Conservation (phyloP, 140 eudicot species). For the Cichorium intybus region DNA sequence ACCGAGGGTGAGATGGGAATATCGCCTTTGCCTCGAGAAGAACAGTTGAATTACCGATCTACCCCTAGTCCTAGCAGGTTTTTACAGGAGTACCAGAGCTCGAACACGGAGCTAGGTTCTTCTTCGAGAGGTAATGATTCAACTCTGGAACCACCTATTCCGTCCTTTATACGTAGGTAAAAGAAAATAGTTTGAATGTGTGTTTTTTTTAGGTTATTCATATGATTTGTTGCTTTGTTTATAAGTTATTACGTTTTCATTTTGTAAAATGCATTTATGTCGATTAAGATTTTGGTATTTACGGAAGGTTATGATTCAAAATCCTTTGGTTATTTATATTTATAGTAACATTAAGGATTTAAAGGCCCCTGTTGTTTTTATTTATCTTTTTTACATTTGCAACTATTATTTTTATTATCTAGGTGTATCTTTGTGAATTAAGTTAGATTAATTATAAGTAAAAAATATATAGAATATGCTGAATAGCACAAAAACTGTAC, state of each 20-base stretch:
- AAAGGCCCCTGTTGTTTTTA: background rate
- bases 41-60: slow-evolving; percentile 20
- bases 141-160: slow-evolving; percentile 60
- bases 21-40: slow-evolving; percentile 60
- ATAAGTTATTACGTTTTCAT: too few species aligned
- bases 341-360: background rate
- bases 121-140: slow-evolving; percentile 32
- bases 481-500: too few species aligned
- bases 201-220: background rate
- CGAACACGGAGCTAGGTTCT: slow-evolving; percentile 51
- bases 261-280: background rate
- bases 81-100: slow-evolving; percentile 33
- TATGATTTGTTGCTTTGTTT: background rate
- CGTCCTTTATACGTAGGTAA: slow-evolving; percentile 40
- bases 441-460: too few species aligned
- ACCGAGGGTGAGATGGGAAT: slow-evolving; percentile 18
- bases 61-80: slow-evolving; percentile 40
- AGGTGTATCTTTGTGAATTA: too few species aligned
- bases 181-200: background rate
- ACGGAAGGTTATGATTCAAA: too few species aligned
- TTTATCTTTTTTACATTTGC: background rate
- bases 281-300: background rate
- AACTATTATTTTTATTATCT: too few species aligned
- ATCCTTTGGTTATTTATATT: too few species aligned
- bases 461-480: too few species aligned